Conservation (phyloP, 75 land plant species). For the Isoetes taiwanensis region DNA sequence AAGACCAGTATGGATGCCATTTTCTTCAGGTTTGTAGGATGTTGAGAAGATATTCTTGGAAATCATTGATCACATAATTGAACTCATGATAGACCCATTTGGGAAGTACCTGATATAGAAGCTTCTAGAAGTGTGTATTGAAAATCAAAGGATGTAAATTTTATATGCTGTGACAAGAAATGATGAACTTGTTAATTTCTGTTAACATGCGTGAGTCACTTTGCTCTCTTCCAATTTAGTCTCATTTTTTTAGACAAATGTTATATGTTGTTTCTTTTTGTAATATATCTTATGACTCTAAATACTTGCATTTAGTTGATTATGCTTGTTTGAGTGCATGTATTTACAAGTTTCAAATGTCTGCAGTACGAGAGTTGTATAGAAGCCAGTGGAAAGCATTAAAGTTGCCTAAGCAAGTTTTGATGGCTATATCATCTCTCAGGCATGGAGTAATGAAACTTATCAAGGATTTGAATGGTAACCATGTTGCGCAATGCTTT, state of each 20-base stretch:
- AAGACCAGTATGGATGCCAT: constrained; percentile 72
- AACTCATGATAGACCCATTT: constrained; percentile 72
- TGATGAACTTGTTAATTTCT: constrained; percentile 36
- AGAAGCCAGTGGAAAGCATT: constrained; percentile 66
- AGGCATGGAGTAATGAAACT: too few species aligned
- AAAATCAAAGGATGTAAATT: constrained; percentile 46
- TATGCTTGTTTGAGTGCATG: neutral
- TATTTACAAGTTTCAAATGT: neutral
- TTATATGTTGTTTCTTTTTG: too few species aligned
- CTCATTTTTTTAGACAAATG: too few species aligned
- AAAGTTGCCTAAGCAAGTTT: constrained; percentile 42
- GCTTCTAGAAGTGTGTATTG: constrained; percentile 60
- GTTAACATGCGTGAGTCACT: constrained; percentile 65
- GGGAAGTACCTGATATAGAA: constrained; percentile 82
- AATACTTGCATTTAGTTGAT: neutral
- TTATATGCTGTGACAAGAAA: constrained; percentile 35
- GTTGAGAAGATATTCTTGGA: constrained; percentile 53
- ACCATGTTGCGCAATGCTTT: too few species aligned
- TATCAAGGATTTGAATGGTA: too few species aligned
- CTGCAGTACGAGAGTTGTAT: constrained; percentile 68
- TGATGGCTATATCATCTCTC: too few species aligned
- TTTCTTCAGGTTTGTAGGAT: constrained; percentile 50
- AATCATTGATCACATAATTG: constrained; percentile 49
- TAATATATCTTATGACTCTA: too few species aligned
- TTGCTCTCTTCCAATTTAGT: too few species aligned